phyloP scores from a whole-genome alignment of 148 eudicot genomes.

The Silene latifolia region DNA sequence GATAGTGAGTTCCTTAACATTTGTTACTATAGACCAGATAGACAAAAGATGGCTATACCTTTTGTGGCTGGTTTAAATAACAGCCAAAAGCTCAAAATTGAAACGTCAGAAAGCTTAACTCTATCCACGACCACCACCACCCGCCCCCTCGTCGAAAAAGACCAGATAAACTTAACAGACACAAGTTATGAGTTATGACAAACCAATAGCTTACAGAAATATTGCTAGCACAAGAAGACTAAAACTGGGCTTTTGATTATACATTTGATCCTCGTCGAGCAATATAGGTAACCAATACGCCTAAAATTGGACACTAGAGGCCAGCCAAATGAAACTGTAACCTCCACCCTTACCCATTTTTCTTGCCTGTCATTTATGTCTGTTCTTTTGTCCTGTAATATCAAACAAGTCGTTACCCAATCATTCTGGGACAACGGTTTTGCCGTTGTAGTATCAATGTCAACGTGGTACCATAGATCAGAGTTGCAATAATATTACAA shows the following conservation, averaged over 20 bases:
- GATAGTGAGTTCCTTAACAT: background rate
- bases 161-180: background rate
- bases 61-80: background rate
- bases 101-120: background rate
- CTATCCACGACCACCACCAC: background rate
- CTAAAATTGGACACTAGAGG: too few species aligned
- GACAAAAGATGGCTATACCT: background rate
- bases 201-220: background rate
- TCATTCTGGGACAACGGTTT: background rate
- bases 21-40: background rate
- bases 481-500: background rate
- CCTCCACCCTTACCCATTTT: too few species aligned
- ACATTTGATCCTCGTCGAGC: background rate
- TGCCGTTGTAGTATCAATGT: background rate
- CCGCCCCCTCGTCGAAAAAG: background rate
- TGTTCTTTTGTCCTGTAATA: background rate
- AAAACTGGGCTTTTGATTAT: background rate
- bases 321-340: too few species aligned
- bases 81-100: slow-evolving; percentile 1
- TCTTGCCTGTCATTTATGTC: too few species aligned
- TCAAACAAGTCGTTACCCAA: background rate
- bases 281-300: too few species aligned
- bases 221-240: background rate
- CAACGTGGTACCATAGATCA: background rate
- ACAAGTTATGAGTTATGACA: too few species aligned